A percentile compares a stretch with the other conserved stretches of the same genome.
These are phyloP conservation scores for Cymbopogon citratus DNA, from an alignment of 176 grass and related monocot species.

Conservation along the genomic window DNA sequence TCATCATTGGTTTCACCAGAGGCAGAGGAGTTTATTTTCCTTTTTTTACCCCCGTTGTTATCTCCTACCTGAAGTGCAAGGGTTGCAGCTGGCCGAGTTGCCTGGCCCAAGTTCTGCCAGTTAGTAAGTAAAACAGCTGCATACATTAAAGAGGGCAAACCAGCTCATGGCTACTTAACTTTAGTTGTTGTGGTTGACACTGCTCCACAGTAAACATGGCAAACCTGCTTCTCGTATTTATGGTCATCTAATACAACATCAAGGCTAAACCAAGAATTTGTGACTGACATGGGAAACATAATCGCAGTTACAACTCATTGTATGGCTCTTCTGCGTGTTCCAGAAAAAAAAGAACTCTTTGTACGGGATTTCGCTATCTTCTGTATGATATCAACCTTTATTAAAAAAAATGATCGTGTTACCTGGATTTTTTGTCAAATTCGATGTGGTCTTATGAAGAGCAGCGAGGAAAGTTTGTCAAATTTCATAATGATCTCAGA, in stretches of 20 bases:
- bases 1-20: too few relatives aligned
- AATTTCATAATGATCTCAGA: not conserved
- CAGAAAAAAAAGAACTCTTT: too few relatives aligned
- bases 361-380: not conserved
- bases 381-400: not conserved
- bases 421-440: too few relatives aligned
- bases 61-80: too few relatives aligned
- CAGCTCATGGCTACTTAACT: too few relatives aligned
- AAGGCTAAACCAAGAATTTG: not conserved
- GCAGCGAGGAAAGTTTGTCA: not conserved
- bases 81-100: too few relatives aligned
- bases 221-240: not conserved
- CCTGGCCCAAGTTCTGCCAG: too few relatives aligned
- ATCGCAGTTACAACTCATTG: not conserved
- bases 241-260: not conserved
- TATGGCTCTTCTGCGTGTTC: not conserved
- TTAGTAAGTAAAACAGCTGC: too few relatives aligned
- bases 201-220: slow-evolving; percentile 19
- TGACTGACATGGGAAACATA: not conserved
- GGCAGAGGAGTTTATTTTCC: not conserved
- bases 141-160: too few relatives aligned
- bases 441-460: too few relatives aligned
- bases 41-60: too few relatives aligned
- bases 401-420: not conserved
- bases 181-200: slow-evolving; percentile 21